Base-by-base conservation (phyloP, 148 eudicot genomes). In the Rhododendron williamsianum region DNA sequence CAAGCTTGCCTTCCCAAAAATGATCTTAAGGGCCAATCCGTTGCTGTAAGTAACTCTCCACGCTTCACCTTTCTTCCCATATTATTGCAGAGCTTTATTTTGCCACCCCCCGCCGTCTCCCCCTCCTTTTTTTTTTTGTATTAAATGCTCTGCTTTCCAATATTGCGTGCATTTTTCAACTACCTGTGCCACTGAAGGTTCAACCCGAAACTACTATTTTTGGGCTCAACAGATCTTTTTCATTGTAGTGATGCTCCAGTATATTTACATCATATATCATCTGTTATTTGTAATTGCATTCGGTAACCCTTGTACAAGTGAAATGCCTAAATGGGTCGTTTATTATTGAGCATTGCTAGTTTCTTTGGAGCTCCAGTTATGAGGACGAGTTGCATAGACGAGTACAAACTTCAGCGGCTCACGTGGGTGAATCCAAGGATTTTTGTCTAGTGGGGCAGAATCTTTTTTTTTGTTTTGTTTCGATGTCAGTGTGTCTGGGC, bases 21-120 rank as follows among this genome's bases (percentile, higher is more conserved):
- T 12, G 87, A 85, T 49, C 87, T 83, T 0, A 33, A 71, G 52
- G 87, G 87, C 60, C 83, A 80, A 79, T 46, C 83, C n/a, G 71
- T 85, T 56, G 83, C 87, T 69, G 86, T 84, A 78, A 77, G 76
- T 51, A 12, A 21, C 69, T 72, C 51, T 30, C 76, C 77, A 27
- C 78, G 10, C 74, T 38, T 72, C 72, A 23, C 18, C 81, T 23
- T 78, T 78, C 13, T 46, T 8, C 25, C 54, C 25, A 23, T 23
- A 0, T 21, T 38, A 3, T 13, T 43, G 18, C 52, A 12, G 23
- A 78, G 9, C 25, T 7, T 43, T 2, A 16, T 9, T 43, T 77
- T 43, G 21, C 38, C 2, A 6, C 38, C 2, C 4, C 12, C 25
- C 9, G 2, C 36, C 27, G 27, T 27, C 35, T 1, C 36, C 36